Conservation (phyloP, 2,329 filamentous ascomycete genomes). For the Colletotrichum tropicale region DNA sequence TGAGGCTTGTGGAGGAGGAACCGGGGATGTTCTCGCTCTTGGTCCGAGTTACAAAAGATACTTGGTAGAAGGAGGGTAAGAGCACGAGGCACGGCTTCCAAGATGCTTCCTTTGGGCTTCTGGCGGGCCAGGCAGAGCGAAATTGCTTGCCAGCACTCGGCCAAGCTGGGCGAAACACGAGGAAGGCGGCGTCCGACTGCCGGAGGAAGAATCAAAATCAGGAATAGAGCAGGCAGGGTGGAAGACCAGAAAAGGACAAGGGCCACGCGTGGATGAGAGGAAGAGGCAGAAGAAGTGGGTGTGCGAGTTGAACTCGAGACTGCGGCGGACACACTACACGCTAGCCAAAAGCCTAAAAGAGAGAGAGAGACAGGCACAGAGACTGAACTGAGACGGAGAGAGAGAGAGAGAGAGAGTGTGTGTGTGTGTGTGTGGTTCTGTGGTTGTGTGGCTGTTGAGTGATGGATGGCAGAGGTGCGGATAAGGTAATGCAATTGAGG, state of each 20-base stretch:
- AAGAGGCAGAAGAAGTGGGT: background rate
- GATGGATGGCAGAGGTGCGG: background rate
- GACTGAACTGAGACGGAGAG: background rate
- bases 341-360: background rate
- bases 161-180: constrained; percentile 16
- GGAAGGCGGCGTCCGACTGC: constrained; percentile 7
- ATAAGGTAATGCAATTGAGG: background rate
- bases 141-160: constrained; percentile 3
- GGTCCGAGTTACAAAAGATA: background rate
- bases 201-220: constrained; percentile 14
- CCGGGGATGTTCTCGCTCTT: background rate
- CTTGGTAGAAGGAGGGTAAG: background rate
- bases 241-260: background rate
- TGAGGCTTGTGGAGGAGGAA: background rate
- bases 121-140: constrained; percentile 1
- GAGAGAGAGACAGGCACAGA: background rate
- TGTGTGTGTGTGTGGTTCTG: background rate
- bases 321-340: background rate
- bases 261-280: background rate
- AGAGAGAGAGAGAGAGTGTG: background rate
- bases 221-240: constrained; percentile 13
- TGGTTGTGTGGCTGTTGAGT: background rate
- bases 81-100: background rate
- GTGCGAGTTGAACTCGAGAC: background rate
- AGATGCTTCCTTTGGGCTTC: constrained; percentile 4